These are phyloP conservation scores for Rhodosporidiobolus sp. DNA, from an alignment of 768 basidiomycete genomes.

Conservation along the genomic window DNA sequence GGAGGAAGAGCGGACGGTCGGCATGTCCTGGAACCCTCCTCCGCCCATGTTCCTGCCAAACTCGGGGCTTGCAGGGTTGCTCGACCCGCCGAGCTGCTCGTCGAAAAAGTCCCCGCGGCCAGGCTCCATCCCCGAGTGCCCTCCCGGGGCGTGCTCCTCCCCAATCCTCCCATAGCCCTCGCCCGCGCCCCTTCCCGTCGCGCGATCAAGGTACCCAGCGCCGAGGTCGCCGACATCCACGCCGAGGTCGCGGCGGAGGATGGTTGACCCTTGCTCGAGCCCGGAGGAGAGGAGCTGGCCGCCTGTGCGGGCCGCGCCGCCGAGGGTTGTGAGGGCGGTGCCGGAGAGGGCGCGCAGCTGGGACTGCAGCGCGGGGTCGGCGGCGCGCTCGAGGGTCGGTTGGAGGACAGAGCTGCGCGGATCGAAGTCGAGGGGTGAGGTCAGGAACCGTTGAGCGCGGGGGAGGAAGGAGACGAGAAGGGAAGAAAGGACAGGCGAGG, in stretches of 20 bases:
- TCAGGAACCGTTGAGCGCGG: neutral
- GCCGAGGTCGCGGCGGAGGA: conserved; percentile 72
- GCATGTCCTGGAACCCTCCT: conserved; percentile 22
- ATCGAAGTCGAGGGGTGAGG: neutral
- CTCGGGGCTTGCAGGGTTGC: neutral
- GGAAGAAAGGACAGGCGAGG: neutral
- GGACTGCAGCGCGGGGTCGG: conserved; percentile 74
- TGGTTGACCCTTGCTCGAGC: conserved; percentile 61
- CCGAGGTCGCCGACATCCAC: conserved; percentile 62
- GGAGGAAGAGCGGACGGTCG: neutral
- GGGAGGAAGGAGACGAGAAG: neutral
- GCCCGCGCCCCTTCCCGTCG: conserved; percentile 25
- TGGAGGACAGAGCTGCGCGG: conserved; percentile 68
- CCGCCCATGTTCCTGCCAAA: neutral
- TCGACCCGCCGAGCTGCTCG: neutral
- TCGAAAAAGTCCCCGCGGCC: conserved; percentile 31
- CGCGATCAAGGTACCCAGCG: conserved; percentile 31
- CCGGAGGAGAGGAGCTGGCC: conserved; percentile 52
- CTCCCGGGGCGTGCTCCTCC: conserved; percentile 12
- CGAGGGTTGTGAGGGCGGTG: conserved; percentile 60
- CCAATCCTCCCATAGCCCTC: conserved; percentile 36
- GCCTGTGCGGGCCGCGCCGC: conserved; percentile 57
- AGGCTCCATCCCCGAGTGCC: neutral
- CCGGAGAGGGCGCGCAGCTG: conserved; percentile 68
- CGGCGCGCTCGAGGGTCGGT: conserved; percentile 76